Evolutionary conservation across 108 stramenopile genomes (phyloP).

Genomic region (Parietichytrium sp.): DNA sequence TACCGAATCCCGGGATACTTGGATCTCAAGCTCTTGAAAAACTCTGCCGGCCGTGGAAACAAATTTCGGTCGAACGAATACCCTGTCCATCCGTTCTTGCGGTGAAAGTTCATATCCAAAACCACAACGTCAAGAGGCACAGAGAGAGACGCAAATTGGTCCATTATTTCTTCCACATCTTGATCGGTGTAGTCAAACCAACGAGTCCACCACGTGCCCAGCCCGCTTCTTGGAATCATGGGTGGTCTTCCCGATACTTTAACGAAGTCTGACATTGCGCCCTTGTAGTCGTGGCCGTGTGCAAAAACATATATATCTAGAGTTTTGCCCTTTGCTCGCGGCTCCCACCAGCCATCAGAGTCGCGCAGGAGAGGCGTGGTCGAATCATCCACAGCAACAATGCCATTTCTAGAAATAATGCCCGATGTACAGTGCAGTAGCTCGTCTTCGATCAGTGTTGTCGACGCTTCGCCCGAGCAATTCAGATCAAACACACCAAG

Average conservation of each 20-base stretch:
- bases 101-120: conserved; percentile 54
- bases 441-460: background rate
- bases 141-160: background rate
- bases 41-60: conserved; percentile 14
- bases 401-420: background rate
- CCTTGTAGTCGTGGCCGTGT: conserved; percentile 15
- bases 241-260: background rate
- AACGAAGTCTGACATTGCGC: background rate
- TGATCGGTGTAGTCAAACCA: background rate
- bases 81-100: conserved; percentile 46
- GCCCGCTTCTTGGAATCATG: background rate
- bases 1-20: background rate
- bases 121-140: conserved; percentile 29
- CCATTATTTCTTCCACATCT: background rate
- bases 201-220: background rate
- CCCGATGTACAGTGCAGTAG: background rate
- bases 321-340: background rate
- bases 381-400: background rate
- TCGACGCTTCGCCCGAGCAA: background rate
- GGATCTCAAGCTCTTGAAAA: background rate
- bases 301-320: conserved; percentile 1
- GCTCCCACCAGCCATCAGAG: background rate
- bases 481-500: background rate
- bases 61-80: conserved; percentile 43
- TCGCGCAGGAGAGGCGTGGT: background rate